Percentiles rank a stretch among this genome's conserved stretches.
Evolutionary conservation across 2,329 filamentous ascomycete species (phyloP).

Genomic region (Neoarthrinium moseri): DNA sequence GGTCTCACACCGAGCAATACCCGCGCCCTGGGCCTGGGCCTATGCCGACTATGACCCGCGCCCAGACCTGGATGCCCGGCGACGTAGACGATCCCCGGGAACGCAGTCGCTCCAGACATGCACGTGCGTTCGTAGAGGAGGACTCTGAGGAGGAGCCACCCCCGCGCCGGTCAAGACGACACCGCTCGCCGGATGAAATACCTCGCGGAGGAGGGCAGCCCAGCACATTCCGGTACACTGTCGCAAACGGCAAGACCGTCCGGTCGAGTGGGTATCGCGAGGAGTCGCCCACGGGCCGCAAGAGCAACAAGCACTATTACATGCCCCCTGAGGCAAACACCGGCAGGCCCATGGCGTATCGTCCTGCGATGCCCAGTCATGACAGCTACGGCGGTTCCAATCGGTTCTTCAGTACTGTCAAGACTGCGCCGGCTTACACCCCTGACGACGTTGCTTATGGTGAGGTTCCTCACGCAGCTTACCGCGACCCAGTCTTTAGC

Average conservation of each 20-base stretch:
- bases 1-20: constrained; percentile 9
- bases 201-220: no score
- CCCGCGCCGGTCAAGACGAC: constrained; percentile 3
- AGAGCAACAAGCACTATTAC: neutral
- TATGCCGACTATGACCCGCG: constrained; percentile 4
- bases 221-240: constrained; percentile 11
- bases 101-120: constrained; percentile 7
- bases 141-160: constrained; percentile 10
- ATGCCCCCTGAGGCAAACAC: constrained; percentile 3
- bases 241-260: constrained; percentile 4
- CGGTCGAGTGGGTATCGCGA: neutral
- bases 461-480: neutral
- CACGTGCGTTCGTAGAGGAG: constrained; percentile 5
- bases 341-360: constrained; percentile 3
- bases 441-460: constrained; percentile 2
- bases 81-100: constrained; percentile 7
- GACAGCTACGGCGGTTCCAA: neutral
- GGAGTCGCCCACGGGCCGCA: neutral
- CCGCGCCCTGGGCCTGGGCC: constrained; percentile 4
- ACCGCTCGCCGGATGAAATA: constrained; percentile 9
- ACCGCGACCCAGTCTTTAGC: neutral
- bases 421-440: constrained; percentile 3
- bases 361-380: constrained; percentile 4
- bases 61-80: constrained; percentile 7
- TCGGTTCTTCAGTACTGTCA: constrained; percentile 4